These are phyloP conservation scores for Globisporangium spinosum DNA, from an alignment of 352 stramenopile genomes.

Conservation along the genomic window DNA sequence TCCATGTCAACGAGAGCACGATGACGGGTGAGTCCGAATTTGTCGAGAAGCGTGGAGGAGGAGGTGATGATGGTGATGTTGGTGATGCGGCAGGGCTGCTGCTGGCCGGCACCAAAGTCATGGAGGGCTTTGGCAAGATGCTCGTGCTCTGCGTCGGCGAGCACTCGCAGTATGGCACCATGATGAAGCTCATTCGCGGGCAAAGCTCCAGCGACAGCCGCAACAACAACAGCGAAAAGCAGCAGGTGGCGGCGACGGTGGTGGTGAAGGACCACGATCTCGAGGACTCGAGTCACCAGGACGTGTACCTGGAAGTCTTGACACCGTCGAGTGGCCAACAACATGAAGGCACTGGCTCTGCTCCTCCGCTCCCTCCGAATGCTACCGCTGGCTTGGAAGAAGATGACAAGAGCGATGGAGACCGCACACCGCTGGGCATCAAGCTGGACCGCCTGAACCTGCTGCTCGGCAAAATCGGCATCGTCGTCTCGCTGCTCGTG, in stretches of 20 bases:
- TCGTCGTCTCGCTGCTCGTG: slow-evolving; percentile 54
- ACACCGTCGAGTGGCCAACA: neutral
- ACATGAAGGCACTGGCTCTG: no score
- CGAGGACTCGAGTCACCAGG: neutral
- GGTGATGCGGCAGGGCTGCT: slow-evolving; percentile 44
- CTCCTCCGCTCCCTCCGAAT: neutral
- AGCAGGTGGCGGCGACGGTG: neutral
- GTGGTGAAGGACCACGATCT: neutral
- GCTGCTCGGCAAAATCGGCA: slow-evolving; percentile 60
- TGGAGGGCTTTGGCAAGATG: slow-evolving; percentile 76
- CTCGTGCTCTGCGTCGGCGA: slow-evolving; percentile 86
- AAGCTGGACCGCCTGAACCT: slow-evolving; percentile 78
- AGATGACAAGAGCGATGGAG: neutral
- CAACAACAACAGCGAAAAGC: neutral
- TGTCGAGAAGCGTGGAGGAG: slow-evolving; percentile 23
- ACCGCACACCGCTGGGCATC: slow-evolving; percentile 46
- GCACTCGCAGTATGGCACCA: slow-evolving; percentile 82
- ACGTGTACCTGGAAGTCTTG: slow-evolving; percentile 1
- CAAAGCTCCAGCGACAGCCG: neutral
- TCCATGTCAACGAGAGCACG: slow-evolving; percentile 36
- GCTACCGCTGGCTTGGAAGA: neutral
- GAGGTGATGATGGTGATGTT: neutral
- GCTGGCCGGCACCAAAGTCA: slow-evolving; percentile 76
- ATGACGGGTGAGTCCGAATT: slow-evolving; percentile 43
- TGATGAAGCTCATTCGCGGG: slow-evolving; percentile 53